phyloP scores from a whole-genome alignment of 2,329 filamentous ascomycete genomes.

The Diaporthe citriasiana region DNA sequence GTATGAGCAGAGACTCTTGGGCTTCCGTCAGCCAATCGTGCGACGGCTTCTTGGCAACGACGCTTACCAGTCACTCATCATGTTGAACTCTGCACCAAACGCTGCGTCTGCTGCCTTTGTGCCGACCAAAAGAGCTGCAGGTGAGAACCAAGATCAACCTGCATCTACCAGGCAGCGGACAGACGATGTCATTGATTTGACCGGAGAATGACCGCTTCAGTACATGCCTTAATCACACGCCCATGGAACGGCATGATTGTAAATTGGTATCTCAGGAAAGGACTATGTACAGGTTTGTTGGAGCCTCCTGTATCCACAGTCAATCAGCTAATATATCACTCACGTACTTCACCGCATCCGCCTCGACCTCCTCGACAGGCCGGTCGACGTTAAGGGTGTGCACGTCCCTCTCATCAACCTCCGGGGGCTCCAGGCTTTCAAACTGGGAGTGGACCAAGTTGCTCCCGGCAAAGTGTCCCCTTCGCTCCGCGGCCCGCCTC shows the following conservation, averaged over 20 bases:
- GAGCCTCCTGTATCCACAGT: not conserved
- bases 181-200: constrained; percentile 10
- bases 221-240: no score
- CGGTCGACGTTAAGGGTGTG: constrained; percentile 65
- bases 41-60: not conserved
- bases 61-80: not conserved
- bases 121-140: not conserved
- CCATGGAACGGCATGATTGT: no score
- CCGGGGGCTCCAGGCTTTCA: constrained; percentile 75
- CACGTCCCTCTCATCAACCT: constrained; percentile 62
- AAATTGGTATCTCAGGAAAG: no score
- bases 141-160: not conserved
- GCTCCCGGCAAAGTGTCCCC: constrained; percentile 82
- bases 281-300: no score
- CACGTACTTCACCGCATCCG: constrained; percentile 54
- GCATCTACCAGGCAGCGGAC: constrained; percentile 4
- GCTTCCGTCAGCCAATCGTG: not conserved
- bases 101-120: not conserved
- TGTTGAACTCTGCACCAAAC: not conserved
- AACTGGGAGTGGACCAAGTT: constrained; percentile 82
- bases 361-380: constrained; percentile 60
- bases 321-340: constrained; percentile 41
- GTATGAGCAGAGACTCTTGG: constrained; percentile 7
- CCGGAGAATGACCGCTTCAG: not conserved
- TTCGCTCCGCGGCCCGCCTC: constrained; percentile 71